These are phyloP conservation scores for Ceratocystis cubensis DNA, from an alignment of 2,329 filamentous ascomycete genomes.

Conservation along the genomic window DNA sequence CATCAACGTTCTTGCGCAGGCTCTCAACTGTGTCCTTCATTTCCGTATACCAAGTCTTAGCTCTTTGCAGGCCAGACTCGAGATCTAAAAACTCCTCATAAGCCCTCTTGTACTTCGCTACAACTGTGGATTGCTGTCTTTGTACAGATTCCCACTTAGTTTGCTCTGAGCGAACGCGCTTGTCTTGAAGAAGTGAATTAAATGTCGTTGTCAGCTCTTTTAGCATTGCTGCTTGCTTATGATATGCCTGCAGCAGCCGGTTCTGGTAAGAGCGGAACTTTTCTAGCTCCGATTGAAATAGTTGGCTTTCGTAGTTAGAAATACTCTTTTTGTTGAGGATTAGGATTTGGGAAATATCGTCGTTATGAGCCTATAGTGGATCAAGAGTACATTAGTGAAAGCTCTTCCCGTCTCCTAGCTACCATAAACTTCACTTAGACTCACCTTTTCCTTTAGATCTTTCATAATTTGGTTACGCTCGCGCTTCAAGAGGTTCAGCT, in stretches of 20 bases:
- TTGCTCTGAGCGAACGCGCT: slow-evolving; percentile 83
- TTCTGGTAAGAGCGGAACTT: slow-evolving; percentile 93
- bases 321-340: slow-evolving; percentile 98
- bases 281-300: slow-evolving; percentile 94
- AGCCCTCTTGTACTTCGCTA: slow-evolving; percentile 78
- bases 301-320: slow-evolving; percentile 75
- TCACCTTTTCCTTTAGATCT: slow-evolving; percentile 92
- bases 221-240: slow-evolving; percentile 88
- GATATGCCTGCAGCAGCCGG: slow-evolving; percentile 78
- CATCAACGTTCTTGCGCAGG: slow-evolving; percentile 88
- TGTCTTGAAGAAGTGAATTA: slow-evolving; percentile 80
- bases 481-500: slow-evolving; percentile 80
- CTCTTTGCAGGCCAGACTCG: slow-evolving; percentile 70
- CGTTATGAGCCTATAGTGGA: slow-evolving; percentile 62
- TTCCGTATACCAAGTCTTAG: slow-evolving; percentile 86
- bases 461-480: slow-evolving; percentile 87
- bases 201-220: slow-evolving; percentile 86
- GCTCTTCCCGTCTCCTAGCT: not conserved
- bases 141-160: slow-evolving; percentile 88
- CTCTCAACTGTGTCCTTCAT: slow-evolving; percentile 93
- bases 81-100: slow-evolving; percentile 90
- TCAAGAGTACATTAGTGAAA: slow-evolving; percentile 23
- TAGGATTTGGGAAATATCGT: slow-evolving; percentile 93
- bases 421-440: slow-evolving; percentile 22
- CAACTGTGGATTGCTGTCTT: slow-evolving; percentile 64